phyloP scores from a whole-genome alignment of 345 rosid species.

The Geranium brycei region DNA sequence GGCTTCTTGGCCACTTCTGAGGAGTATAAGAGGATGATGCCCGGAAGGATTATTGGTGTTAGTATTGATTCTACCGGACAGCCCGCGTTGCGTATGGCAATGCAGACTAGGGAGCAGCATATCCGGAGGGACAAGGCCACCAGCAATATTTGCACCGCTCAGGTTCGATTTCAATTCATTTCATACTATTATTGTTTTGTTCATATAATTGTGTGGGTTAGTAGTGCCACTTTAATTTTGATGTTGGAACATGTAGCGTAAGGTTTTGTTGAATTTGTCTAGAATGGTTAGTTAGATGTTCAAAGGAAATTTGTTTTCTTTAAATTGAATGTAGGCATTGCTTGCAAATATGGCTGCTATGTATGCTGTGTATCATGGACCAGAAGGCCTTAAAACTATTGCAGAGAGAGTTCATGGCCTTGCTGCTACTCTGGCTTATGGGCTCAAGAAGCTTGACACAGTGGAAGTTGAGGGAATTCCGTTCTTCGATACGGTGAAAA shows the following conservation, averaged over 20 bases:
- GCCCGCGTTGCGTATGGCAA: constrained; percentile 92
- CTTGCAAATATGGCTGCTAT: constrained; percentile 99
- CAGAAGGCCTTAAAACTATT: constrained; percentile 71
- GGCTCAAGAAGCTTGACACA: constrained; percentile 79
- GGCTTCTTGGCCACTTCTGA: constrained; percentile 94
- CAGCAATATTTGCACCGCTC: constrained; percentile 98
- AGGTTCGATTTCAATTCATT: constrained; percentile 27
- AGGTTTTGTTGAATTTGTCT: neutral
- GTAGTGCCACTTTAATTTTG: neutral
- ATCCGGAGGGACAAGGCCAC: constrained; percentile 98
- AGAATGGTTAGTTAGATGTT: neutral
- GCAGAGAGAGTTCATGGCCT: constrained; percentile 89
- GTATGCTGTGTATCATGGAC: constrained; percentile 98
- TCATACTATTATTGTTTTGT: no score
- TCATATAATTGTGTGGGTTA: no score
- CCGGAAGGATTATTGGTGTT: constrained; percentile 86
- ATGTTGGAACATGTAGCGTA: neutral
- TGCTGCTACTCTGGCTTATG: constrained; percentile 71
- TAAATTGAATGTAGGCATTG: constrained; percentile 48
- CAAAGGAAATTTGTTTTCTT: neutral
- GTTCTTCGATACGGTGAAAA: constrained; percentile 88
- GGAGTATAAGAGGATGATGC: constrained; percentile 99
- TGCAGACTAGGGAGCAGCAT: constrained; percentile 99
- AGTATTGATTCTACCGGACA: constrained; percentile 91
- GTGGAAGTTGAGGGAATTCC: constrained; percentile 76